These are phyloP conservation scores for Botrytis byssoidea DNA, from an alignment of 2,329 filamentous ascomycete genomes.

Conservation along the genomic window DNA sequence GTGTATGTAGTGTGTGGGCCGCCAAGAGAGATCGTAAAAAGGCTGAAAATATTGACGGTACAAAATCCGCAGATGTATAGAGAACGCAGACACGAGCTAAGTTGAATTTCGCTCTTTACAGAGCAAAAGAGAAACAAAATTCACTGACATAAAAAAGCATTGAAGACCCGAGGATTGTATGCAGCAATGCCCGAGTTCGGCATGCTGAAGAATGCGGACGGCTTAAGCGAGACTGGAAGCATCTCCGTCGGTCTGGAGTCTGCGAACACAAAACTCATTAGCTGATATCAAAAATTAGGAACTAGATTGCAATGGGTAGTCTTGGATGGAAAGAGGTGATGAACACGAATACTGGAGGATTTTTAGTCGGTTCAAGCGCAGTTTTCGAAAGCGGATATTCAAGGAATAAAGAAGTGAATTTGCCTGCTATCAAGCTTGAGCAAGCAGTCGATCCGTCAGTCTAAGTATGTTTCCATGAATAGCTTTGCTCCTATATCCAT, in stretches of 20 bases:
- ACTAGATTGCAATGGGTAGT: not conserved
- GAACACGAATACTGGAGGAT: not conserved
- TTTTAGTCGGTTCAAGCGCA: not conserved
- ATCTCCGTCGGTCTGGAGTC: not conserved
- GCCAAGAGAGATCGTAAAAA: not conserved
- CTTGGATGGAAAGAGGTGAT: not conserved
- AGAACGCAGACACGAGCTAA: not conserved
- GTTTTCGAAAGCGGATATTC: not conserved
- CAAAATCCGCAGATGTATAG: not conserved
- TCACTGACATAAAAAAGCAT: not conserved
- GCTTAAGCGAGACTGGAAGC: conserved; percentile 3
- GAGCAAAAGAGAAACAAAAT: too few relatives aligned
- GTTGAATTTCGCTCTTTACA: not conserved
- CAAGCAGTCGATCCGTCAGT: not conserved
- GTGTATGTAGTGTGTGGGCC: not conserved
- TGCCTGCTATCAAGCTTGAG: not conserved
- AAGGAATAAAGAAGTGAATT: not conserved
- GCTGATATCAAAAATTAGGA: not conserved
- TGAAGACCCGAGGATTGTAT: not conserved
- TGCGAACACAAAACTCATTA: not conserved
- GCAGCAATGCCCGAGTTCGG: not conserved
- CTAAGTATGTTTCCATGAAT: not conserved
- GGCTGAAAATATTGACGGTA: not conserved
- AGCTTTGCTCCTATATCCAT: not conserved
- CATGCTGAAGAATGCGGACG: conserved; percentile 1